These are phyloP conservation scores for Mycogone perniciosa DNA, from an alignment of 2,329 filamentous ascomycete species.

Conservation along the genomic window DNA sequence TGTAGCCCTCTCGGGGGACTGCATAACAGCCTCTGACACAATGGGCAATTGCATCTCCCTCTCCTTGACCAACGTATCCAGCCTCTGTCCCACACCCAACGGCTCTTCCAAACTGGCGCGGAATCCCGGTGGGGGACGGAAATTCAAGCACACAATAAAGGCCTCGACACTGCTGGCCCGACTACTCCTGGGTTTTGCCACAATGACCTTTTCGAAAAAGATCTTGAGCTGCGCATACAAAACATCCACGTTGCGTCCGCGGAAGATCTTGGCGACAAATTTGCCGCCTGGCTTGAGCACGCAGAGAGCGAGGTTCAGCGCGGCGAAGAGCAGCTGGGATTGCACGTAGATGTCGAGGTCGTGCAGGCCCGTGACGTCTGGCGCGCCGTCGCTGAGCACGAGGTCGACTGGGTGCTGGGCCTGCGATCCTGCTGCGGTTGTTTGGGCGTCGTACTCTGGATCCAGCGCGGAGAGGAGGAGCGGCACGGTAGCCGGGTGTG, in stretches of 20 bases:
- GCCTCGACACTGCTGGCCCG: conserved; percentile 95
- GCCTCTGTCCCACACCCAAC: conserved; percentile 55
- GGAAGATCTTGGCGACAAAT: conserved; percentile 97
- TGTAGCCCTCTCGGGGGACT: conserved; percentile 38
- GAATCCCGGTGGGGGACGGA: conserved; percentile 72
- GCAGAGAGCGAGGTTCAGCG: conserved; percentile 86
- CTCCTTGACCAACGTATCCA: conserved; percentile 45
- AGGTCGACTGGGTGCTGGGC: conserved; percentile 79
- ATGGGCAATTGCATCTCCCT: conserved; percentile 35
- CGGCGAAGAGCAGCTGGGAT: conserved; percentile 88
- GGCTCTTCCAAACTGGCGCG: conserved; percentile 69
- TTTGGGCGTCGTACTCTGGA: conserved; percentile 50
- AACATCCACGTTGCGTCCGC: conserved; percentile 89
- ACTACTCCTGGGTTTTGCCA: conserved; percentile 90
- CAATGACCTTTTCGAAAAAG: conserved; percentile 77
- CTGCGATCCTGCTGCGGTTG: conserved; percentile 32
- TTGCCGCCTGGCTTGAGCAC: conserved; percentile 89
- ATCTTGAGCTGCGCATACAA: conserved; percentile 90
- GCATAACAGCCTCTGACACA: conserved; percentile 37
- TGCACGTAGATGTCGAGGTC: conserved; percentile 98
- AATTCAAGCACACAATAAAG: conserved; percentile 91
- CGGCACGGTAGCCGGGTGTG: conserved; percentile 90
- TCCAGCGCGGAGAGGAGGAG: conserved; percentile 81
- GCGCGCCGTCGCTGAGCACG: conserved; percentile 90
- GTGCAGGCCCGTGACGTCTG: conserved; percentile 93